Base-by-base conservation (phyloP, 78 protist species). In the Dictyostelium discoideum region DNA sequence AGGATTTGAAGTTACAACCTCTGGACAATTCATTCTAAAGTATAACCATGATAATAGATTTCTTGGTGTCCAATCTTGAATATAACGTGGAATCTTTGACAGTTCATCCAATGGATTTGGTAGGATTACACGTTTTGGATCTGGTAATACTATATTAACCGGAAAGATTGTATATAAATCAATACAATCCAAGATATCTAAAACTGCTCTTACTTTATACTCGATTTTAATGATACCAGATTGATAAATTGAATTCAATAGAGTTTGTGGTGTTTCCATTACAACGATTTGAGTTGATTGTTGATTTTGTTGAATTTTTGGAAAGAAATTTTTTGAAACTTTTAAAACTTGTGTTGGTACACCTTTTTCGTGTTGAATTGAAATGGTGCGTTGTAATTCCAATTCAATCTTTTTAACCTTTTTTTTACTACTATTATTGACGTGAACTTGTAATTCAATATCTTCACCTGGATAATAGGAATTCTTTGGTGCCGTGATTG, bases 401-500 rank as follows among this genome's bases (percentile, higher is more conserved):
- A 86, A 54, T 14, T 76, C 92, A 29, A 86, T 32, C 44, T 86
- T 73, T 24, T 86, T 86, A 37, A 86, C 65, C 10, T 78, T 76
- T 73, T 86, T 86, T 44, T 86, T 86, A 80, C 79, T 77, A 40
- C 79, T 50, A 40, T 86, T 86, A 2, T 8, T 24, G 3, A 72
- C 60, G 18, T 11, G 18, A 7, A 74, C 69, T 13, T 74, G 77
- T 32, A 86, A 54, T 76, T 86, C 92, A 32, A 86, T 77, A 40
- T 86, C 92, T 22, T 86, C 92, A 76, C 92, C 92, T 48, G 76
- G 84, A n/a, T 29, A 74, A 24, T 29, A 86, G 16, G 44, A 57
- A 20, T 74, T 57, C 63, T 86, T 86, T 18, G 92, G 79, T 9
- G 67, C 46, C 0, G 11, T 18, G 0, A 86, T 65, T 2, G 22